Conservation (phyloP, 805 yeast genomes). For the Cyberlindnera saturnus region DNA sequence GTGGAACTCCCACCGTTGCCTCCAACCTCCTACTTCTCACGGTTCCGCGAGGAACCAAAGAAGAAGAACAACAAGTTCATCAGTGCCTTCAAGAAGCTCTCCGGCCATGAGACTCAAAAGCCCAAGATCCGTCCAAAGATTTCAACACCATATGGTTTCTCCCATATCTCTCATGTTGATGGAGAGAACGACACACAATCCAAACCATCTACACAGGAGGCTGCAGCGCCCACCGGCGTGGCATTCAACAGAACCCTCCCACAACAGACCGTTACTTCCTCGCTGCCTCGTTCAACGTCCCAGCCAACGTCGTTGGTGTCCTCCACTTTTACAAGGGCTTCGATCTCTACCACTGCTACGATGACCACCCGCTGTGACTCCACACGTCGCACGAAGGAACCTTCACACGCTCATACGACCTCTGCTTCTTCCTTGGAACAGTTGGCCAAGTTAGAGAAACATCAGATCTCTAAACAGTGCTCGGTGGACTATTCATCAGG, state of each 20-base stretch:
- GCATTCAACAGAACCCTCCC: conserved; percentile 19
- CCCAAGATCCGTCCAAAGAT: conserved; percentile 20
- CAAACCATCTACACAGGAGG: background rate
- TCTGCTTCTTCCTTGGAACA: conserved; percentile 20
- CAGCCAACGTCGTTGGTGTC: conserved; percentile 17
- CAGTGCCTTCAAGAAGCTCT: conserved; percentile 26
- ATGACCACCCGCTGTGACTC: conserved; percentile 1
- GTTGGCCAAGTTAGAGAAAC: conserved; percentile 17
- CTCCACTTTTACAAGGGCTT: conserved; percentile 15
- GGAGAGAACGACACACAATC: conserved; percentile 1
- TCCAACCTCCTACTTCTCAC: conserved; percentile 21
- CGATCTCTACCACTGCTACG: conserved; percentile 20
- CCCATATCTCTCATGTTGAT: conserved; percentile 35
- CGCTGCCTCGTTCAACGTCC: conserved; percentile 15
- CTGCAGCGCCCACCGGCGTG: conserved; percentile 6
- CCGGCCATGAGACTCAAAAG: conserved; percentile 12
- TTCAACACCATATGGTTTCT: conserved; percentile 34
- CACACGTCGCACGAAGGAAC: conserved; percentile 9
- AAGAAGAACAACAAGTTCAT: conserved; percentile 22
- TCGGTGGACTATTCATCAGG: conserved; percentile 8
- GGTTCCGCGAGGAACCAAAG: conserved; percentile 3
- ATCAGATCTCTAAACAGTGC: conserved; percentile 18
- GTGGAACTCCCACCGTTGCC: conserved; percentile 32
- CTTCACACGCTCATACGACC: conserved; percentile 6
- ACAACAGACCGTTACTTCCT: background rate